Conservation (phyloP, 352 stramenopile genomes). For the Pythium pyrilobum region DNA sequence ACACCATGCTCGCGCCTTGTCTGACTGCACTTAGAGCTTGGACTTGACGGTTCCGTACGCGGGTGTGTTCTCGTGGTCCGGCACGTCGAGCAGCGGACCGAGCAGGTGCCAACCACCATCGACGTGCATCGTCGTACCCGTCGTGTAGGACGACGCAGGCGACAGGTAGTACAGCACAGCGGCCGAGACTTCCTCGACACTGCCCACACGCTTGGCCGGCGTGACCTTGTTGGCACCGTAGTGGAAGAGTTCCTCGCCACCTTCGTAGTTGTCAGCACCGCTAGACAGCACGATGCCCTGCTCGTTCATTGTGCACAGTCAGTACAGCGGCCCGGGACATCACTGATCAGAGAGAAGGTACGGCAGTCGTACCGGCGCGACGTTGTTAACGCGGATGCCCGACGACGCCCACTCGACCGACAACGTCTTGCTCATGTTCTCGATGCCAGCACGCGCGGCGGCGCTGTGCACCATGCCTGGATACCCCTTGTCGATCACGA, state of each 20-base stretch:
- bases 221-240: conserved; percentile 76
- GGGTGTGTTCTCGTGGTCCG: conserved; percentile 60
- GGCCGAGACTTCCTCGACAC: conserved; percentile 80
- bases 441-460: conserved; percentile 88
- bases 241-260: conserved; percentile 81
- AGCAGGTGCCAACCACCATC: conserved; percentile 67
- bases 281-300: conserved; percentile 78
- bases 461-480: conserved; percentile 88
- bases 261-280: conserved; percentile 88
- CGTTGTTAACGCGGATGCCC: conserved; percentile 91
- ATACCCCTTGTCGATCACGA: conserved; percentile 93
- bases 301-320: neutral
- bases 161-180: conserved; percentile 82
- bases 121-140: conserved; percentile 70
- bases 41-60: conserved; percentile 49
- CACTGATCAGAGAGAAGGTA: too few relatives aligned
- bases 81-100: conserved; percentile 51
- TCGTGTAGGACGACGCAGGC: conserved; percentile 81
- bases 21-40: conserved; percentile 45
- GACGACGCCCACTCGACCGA: conserved; percentile 91
- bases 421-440: conserved; percentile 94
- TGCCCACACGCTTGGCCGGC: conserved; percentile 84
- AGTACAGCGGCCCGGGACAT: too few relatives aligned
- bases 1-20: too few relatives aligned
- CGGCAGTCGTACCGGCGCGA: conserved; percentile 71